Percentiles rank a stretch among this genome's conserved stretches.
Conservation (phyloP, 106 monocot genomes). For the Hemerocallis citrina region DNA sequence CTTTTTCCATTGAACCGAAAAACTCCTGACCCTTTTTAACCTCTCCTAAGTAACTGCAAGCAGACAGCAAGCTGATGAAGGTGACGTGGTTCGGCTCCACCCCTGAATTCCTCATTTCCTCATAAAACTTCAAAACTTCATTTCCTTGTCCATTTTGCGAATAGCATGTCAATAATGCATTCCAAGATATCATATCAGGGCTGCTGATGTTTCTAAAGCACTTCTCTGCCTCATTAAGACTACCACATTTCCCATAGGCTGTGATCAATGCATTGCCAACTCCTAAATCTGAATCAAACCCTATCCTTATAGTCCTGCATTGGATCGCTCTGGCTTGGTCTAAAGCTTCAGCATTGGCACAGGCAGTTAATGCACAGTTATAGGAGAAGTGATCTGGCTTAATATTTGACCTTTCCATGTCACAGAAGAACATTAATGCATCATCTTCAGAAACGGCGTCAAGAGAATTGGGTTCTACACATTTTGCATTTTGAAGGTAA, state of each 20-base stretch:
- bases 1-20: conserved; percentile 14
- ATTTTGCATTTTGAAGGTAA: conserved; percentile 21
- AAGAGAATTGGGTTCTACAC: neutral
- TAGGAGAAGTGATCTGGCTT: conserved; percentile 33
- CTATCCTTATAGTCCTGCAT: conserved; percentile 15
- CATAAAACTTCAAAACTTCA: conserved; percentile 11
- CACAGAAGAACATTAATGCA: conserved; percentile 13
- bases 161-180: conserved; percentile 24
- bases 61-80: conserved; percentile 27
- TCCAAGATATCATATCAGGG: conserved; percentile 21
- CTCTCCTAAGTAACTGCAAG: conserved; percentile 24
- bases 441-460: neutral
- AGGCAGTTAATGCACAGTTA: conserved; percentile 25
- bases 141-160: conserved; percentile 22
- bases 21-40: conserved; percentile 15
- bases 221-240: conserved; percentile 18
- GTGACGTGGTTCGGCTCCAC: conserved; percentile 20
- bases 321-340: conserved; percentile 27
- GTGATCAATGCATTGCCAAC: conserved; percentile 30
- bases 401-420: conserved; percentile 22
- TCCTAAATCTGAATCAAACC: conserved; percentile 18
- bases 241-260: conserved; percentile 30
- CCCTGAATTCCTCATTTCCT: conserved; percentile 18
- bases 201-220: neutral
- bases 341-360: conserved; percentile 16